phyloP scores from a whole-genome alignment of 1,284 basidiomycete genomes.

The Leucocoprinus gongylophorus region DNA sequence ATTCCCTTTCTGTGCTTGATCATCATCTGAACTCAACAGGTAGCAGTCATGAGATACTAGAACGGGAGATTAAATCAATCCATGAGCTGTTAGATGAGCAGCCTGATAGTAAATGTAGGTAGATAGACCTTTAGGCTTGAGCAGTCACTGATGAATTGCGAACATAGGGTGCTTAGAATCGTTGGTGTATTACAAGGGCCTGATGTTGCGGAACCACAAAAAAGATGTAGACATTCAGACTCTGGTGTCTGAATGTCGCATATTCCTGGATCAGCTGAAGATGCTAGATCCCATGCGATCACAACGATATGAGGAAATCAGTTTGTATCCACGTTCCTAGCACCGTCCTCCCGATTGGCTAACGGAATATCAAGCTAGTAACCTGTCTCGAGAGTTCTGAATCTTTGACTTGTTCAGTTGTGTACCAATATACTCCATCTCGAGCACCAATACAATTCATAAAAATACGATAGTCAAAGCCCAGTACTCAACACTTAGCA shows the following conservation, averaged over 20 bases:
- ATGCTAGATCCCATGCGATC: constrained; percentile 52
- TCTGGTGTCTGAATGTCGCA: constrained; percentile 43
- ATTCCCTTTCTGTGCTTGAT: background rate
- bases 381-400: background rate
- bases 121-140: background rate
- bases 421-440: background rate
- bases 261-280: constrained; percentile 46
- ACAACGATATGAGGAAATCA: constrained; percentile 57
- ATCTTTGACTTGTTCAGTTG: too few species aligned
- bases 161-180: constrained; percentile 86
- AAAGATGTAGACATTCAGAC: constrained; percentile 28
- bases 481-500: constrained; percentile 36
- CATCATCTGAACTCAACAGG: constrained; percentile 32
- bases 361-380: background rate
- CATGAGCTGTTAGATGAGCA: constrained; percentile 86
- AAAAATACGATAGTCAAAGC: background rate
- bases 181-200: constrained; percentile 72
- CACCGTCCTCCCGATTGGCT: background rate
- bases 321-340: constrained; percentile 31
- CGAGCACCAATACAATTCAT: background rate
- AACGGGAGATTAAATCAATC: constrained; percentile 77
- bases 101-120: constrained; percentile 88
- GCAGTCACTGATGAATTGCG: background rate
- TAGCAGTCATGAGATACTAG: constrained; percentile 48
- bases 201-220: constrained; percentile 44